A percentile compares a stretch with the other conserved stretches of the same genome.
These are phyloP conservation scores for Pseudogymnoascus sp. DNA, from an alignment of 2,329 filamentous ascomycete genomes.

Conservation along the genomic window DNA sequence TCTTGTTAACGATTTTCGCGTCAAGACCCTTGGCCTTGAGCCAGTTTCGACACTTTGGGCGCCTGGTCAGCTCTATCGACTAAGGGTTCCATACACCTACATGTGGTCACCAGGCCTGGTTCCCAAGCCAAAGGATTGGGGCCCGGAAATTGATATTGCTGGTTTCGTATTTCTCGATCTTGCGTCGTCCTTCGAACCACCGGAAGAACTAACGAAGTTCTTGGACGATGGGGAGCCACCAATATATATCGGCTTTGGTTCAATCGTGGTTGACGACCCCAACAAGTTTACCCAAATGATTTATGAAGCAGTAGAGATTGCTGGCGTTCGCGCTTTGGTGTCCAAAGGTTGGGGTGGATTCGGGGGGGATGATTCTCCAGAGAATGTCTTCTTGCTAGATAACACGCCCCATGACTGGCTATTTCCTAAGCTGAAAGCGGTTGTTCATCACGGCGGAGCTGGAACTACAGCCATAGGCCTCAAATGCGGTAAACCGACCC, in stretches of 20 bases:
- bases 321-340: slow-evolving; percentile 59
- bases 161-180: slow-evolving; percentile 69
- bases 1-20: slow-evolving; percentile 62
- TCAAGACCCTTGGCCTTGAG: slow-evolving; percentile 57
- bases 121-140: slow-evolving; percentile 58
- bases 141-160: slow-evolving; percentile 57
- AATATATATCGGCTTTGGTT: slow-evolving; percentile 65
- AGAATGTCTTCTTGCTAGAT: slow-evolving; percentile 60
- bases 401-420: slow-evolving; percentile 70
- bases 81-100: slow-evolving; percentile 66
- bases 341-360: slow-evolving; percentile 67
- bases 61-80: slow-evolving; percentile 58
- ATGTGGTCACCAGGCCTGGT: slow-evolving; percentile 57
- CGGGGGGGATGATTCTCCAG: slow-evolving; percentile 47
- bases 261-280: slow-evolving; percentile 63
- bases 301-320: slow-evolving; percentile 54
- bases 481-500: slow-evolving; percentile 59
- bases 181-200: slow-evolving; percentile 51
- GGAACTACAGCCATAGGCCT: slow-evolving; percentile 65
- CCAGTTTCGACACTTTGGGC: slow-evolving; percentile 68
- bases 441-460: slow-evolving; percentile 64
- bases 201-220: slow-evolving; percentile 43
- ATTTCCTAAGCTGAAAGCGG: slow-evolving; percentile 54
- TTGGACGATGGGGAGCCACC: slow-evolving; percentile 46
- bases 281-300: slow-evolving; percentile 59